Conservation (phyloP, 305 asterid genomes). For the Fraxinus angustifolia region DNA sequence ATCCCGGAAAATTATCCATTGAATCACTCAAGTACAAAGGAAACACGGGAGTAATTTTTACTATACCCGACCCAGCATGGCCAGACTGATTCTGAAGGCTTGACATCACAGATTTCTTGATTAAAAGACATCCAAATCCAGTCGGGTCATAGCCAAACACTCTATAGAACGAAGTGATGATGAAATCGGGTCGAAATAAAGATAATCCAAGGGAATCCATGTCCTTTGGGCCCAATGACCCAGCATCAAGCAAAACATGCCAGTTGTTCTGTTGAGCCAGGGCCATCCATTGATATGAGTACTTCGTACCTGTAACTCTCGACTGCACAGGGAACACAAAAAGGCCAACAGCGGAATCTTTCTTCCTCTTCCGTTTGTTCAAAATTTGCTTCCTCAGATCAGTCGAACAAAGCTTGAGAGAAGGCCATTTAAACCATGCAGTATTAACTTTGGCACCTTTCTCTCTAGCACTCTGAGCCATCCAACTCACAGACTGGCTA, state of each 20-base stretch:
- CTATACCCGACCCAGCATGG: slow-evolving; percentile 92
- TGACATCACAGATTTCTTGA: slow-evolving; percentile 82
- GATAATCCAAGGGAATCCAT: slow-evolving; percentile 97
- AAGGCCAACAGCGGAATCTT: slow-evolving; percentile 86
- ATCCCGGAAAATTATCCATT: slow-evolving; percentile 75
- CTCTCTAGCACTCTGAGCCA: slow-evolving; percentile 86
- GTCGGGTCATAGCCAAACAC: slow-evolving; percentile 94
- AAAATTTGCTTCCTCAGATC: slow-evolving; percentile 81
- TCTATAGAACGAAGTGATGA: slow-evolving; percentile 80
- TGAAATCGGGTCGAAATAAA: slow-evolving; percentile 87
- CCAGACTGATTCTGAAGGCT: slow-evolving; percentile 87
- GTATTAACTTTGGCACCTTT: slow-evolving; percentile 95
- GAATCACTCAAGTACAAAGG: slow-evolving; percentile 90
- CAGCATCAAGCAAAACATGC: slow-evolving; percentile 98
- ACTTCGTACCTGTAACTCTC: slow-evolving; percentile 88
- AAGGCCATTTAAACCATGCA: slow-evolving; percentile 98
- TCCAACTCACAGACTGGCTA: slow-evolving; percentile 90
- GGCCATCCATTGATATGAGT: slow-evolving; percentile 99
- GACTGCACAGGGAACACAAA: slow-evolving; percentile 96
- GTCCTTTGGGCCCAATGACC: slow-evolving; percentile 93
- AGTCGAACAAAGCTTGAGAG: slow-evolving; percentile 84
- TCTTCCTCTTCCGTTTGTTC: slow-evolving; percentile 68
- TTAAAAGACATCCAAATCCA: slow-evolving; percentile 93
- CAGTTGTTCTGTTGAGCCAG: slow-evolving; percentile 97
- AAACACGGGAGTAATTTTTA: slow-evolving; percentile 83